Conservation (phyloP, 2,329 filamentous ascomycete species). For the Cercospora zeina region DNA sequence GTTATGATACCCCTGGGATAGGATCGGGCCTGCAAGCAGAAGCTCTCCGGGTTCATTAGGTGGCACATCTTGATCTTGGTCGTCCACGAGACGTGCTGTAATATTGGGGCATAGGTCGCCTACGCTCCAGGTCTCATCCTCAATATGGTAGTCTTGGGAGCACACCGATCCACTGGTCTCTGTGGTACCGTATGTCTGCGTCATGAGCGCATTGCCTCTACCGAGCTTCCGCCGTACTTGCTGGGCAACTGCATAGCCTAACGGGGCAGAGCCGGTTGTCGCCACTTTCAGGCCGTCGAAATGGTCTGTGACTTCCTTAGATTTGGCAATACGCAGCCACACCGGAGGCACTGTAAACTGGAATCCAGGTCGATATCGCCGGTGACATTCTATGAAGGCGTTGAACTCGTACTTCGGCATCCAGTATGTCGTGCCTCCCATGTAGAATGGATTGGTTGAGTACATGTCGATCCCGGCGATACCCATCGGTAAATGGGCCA, state of each 20-base stretch:
- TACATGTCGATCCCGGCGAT: slow-evolving; percentile 46
- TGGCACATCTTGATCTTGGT: slow-evolving; percentile 13
- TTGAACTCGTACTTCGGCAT: slow-evolving; percentile 62
- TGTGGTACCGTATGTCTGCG: slow-evolving; percentile 60
- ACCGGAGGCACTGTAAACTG: slow-evolving; percentile 64
- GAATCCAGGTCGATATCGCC: slow-evolving; percentile 53
- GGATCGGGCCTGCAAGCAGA: slow-evolving; percentile 11
- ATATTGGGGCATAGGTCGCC: slow-evolving; percentile 17
- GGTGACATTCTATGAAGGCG: slow-evolving; percentile 56
- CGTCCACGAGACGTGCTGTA: slow-evolving; percentile 12
- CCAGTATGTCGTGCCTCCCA: slow-evolving; percentile 56
- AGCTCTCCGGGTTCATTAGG: slow-evolving; percentile 14
- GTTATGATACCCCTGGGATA: slow-evolving; percentile 20
- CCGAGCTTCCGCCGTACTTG: slow-evolving; percentile 20
- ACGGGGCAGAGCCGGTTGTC: slow-evolving; percentile 21
- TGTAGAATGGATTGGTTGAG: slow-evolving; percentile 44
- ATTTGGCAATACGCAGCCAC: slow-evolving; percentile 60
- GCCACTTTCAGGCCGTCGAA: slow-evolving; percentile 54
- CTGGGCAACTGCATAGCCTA: slow-evolving; percentile 18
- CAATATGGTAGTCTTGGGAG: slow-evolving; percentile 4
- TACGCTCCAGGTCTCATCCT: slow-evolving; percentile 14
- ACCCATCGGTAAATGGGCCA: slow-evolving; percentile 46
- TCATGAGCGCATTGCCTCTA: slow-evolving; percentile 18
- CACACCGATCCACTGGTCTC: slow-evolving; percentile 57
- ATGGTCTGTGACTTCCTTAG: slow-evolving; percentile 56